Conservation (phyloP, 805 yeast species). For the Yarrowia osloensis region DNA sequence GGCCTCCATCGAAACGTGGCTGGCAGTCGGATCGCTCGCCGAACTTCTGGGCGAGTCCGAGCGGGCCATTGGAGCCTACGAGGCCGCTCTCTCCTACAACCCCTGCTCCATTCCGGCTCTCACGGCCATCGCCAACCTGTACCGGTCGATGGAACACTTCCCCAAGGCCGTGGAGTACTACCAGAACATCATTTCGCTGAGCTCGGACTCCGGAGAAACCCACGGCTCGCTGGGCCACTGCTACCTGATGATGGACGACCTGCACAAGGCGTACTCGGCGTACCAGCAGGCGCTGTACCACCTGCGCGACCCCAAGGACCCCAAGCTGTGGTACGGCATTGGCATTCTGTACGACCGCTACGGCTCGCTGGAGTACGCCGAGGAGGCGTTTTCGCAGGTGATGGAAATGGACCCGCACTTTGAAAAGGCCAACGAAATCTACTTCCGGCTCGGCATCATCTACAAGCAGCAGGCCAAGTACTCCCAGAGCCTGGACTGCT, state of each 20-base stretch:
- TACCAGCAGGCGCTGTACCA: conserved; percentile 95
- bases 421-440: conserved; percentile 94
- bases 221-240: conserved; percentile 97
- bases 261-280: conserved; percentile 93
- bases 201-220: conserved; percentile 89
- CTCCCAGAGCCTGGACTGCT: conserved; percentile 87
- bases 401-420: conserved; percentile 93
- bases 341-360: conserved; percentile 95
- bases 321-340: conserved; percentile 97
- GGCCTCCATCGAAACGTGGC: conserved; percentile 65
- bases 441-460: conserved; percentile 92
- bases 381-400: conserved; percentile 96
- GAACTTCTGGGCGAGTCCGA: conserved; percentile 87
- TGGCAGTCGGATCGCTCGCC: conserved; percentile 85
- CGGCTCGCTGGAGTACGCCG: conserved; percentile 95
- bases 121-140: conserved; percentile 82
- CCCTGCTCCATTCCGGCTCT: conserved; percentile 85
- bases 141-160: conserved; percentile 85
- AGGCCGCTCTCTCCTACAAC: conserved; percentile 79
- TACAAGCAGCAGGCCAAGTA: conserved; percentile 92
- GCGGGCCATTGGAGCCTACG: conserved; percentile 84
- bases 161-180: conserved; percentile 93
- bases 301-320: conserved; percentile 89
- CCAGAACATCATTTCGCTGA: conserved; percentile 77
- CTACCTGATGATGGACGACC: conserved; percentile 92